Evolutionary conservation across 2,329 filamentous ascomycete species (phyloP).

Genomic region (Colletotrichum incanum): DNA sequence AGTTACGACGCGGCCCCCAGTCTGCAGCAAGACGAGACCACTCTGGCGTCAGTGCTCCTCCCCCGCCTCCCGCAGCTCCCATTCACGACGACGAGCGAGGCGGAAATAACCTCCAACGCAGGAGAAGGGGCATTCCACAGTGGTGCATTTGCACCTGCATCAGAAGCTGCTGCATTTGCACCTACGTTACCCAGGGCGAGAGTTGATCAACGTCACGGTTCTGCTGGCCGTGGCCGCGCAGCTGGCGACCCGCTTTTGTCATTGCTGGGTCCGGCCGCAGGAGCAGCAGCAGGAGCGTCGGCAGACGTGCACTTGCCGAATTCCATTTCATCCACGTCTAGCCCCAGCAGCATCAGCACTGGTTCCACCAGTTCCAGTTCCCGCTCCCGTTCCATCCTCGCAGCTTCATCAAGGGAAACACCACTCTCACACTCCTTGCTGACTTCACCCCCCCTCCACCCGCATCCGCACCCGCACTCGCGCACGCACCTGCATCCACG

Average conservation of each 20-base stretch:
- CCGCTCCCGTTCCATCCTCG: conserved; percentile 10
- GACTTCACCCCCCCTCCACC: conserved; percentile 26
- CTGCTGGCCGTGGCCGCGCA: not conserved
- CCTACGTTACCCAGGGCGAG: not conserved
- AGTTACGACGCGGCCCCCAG: conserved; percentile 12
- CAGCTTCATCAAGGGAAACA: conserved; percentile 21
- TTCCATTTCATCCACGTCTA: conserved; percentile 22
- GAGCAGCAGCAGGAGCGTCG: conserved; percentile 5
- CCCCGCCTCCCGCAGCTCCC: not conserved
- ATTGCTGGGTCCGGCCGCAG: not conserved
- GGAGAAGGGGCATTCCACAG: not conserved
- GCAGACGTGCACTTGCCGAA: conserved; percentile 26
- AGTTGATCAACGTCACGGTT: conserved; percentile 1
- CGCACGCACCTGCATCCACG: conserved; percentile 13
- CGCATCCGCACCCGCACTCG: conserved; percentile 31
- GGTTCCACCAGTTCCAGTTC: not conserved
- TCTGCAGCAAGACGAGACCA: conserved; percentile 10
- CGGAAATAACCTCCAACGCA: not conserved
- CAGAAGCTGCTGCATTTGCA: not conserved
- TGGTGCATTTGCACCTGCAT: conserved; percentile 3
- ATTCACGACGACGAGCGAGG: not conserved
- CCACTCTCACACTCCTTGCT: not conserved
- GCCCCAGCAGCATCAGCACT: conserved; percentile 13
- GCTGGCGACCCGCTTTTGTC: conserved; percentile 16
- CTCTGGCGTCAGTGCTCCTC: conserved; percentile 22